A percentile compares a stretch with the other conserved stretches of the same genome.
phyloP scores from a whole-genome alignment of 2,329 filamentous ascomycete genomes.

The Monilinia vaccinii-corymbosi region DNA sequence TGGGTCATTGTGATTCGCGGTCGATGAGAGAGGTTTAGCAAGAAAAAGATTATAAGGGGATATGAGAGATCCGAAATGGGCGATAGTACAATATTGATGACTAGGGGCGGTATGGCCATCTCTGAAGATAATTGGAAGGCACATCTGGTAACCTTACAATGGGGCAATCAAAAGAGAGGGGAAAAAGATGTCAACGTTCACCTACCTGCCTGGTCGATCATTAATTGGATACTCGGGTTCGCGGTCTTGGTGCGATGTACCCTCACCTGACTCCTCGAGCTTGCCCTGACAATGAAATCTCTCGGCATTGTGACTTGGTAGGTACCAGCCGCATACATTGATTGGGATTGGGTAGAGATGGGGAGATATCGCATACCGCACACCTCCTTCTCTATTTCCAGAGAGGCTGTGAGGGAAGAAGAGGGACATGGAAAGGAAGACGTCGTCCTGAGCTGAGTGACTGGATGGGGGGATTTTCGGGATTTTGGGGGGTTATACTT shows the following conservation, averaged over 20 bases:
- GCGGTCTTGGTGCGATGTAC: conserved; percentile 1
- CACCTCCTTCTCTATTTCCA: conserved; percentile 10
- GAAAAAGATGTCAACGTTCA: conserved; percentile 3
- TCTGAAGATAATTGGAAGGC: conserved; percentile 6
- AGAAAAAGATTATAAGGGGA: neutral
- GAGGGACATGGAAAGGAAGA: too few species aligned
- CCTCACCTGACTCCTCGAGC: conserved; percentile 2
- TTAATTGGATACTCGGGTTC: conserved; percentile 6
- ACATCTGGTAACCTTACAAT: conserved; percentile 1
- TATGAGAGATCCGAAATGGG: neutral
- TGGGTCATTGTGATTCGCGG: neutral
- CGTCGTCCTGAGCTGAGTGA: too few species aligned
- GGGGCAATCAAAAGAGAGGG: conserved; percentile 3
- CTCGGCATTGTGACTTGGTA: conserved; percentile 2
- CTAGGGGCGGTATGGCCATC: neutral
- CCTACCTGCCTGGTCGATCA: conserved; percentile 4
- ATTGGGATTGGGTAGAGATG: conserved; percentile 1
- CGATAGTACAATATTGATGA: neutral
- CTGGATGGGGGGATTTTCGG: too few species aligned
- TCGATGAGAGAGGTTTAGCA: neutral
- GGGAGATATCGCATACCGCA: neutral
- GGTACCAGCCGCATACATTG: too few species aligned
- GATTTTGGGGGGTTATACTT: too few species aligned
- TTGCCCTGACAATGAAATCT: neutral
- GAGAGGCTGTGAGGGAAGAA: conserved; percentile 5